These are phyloP conservation scores for Barbarea vulgaris DNA, from an alignment of 345 rosid genomes.

Conservation along the genomic window DNA sequence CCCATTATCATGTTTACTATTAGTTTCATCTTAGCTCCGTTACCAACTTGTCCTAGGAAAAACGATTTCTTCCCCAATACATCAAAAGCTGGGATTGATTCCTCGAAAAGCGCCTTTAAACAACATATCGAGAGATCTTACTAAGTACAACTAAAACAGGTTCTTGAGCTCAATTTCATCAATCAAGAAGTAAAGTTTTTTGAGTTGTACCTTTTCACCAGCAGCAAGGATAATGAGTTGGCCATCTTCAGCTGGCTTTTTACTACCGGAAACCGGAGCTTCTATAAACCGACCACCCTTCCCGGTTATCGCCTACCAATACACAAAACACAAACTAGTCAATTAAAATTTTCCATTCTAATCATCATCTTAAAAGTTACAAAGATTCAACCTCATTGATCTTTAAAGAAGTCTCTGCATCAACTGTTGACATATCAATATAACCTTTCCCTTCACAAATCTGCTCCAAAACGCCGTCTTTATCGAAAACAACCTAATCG, in stretches of 20 bases:
- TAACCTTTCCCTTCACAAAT: constrained; percentile 73
- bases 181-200: not conserved
- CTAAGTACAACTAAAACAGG: not conserved
- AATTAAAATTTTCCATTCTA: not conserved
- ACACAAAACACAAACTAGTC: constrained; percentile 5
- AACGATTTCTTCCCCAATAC: constrained; percentile 87
- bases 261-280: constrained; percentile 98
- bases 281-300: constrained; percentile 85
- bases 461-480: constrained; percentile 79
- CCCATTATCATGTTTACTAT: constrained; percentile 99
- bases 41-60: constrained; percentile 86
- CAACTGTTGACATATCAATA: constrained; percentile 95
- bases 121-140: not conserved
- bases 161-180: constrained; percentile 2
- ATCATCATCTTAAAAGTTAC: not conserved
- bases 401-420: constrained; percentile 77
- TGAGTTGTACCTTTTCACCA: constrained; percentile 72
- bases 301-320: constrained; percentile 64
- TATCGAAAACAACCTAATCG: constrained; percentile 81
- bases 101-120: constrained; percentile 65
- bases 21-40: constrained; percentile 96
- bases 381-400: constrained; percentile 60
- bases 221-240: constrained; percentile 93
- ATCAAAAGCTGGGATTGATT: constrained; percentile 77
- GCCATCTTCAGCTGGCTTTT: constrained; percentile 97